These are phyloP conservation scores for Closterium sp. DNA, from an alignment of 139 green algal genomes.

Conservation along the genomic window DNA sequence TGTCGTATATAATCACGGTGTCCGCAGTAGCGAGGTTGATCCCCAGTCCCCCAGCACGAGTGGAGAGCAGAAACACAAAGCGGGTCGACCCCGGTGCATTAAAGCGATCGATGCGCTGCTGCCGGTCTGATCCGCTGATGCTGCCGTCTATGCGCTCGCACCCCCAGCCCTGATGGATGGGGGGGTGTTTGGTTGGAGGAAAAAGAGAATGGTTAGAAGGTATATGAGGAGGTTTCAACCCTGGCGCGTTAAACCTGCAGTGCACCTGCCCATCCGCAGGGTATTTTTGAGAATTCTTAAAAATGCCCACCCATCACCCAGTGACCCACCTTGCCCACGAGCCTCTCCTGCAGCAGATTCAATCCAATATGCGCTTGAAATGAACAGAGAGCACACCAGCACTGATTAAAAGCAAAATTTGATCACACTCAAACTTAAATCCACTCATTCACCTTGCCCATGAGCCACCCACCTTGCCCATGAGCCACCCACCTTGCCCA, in stretches of 20 bases:
- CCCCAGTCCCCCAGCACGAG: constrained; percentile 55
- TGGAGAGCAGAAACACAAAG: constrained; percentile 55
- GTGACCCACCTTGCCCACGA: constrained; percentile 26
- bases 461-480: constrained; percentile 27
- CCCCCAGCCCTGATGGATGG: constrained; percentile 27
- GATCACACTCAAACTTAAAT: too few species aligned
- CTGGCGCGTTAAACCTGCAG: constrained; percentile 55
- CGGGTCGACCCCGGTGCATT: constrained; percentile 42
- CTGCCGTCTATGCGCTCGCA: constrained; percentile 58
- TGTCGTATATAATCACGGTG: constrained; percentile 62
- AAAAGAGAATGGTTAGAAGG: constrained; percentile 3
- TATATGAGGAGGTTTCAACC: too few species aligned
- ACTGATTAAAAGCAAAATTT: too few species aligned
- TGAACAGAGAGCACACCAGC: constrained; percentile 62
- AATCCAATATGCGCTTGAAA: constrained; percentile 61
- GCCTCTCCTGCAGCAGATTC: constrained; percentile 59
- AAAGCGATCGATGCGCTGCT: constrained; percentile 56
- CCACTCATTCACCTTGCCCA: too few species aligned
- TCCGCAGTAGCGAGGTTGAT: constrained; percentile 64
- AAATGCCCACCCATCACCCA: too few species aligned
- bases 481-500: constrained; percentile 41
- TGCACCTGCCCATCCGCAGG: constrained; percentile 49
- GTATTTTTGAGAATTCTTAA: too few species aligned
- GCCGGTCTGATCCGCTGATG: constrained; percentile 47
- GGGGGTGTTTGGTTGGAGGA: too few species aligned